A percentile compares a stretch with the other conserved stretches of the same genome.
phyloP scores from a whole-genome alignment of 1,284 basidiomycete species.

The Ustilago loliicola region DNA sequence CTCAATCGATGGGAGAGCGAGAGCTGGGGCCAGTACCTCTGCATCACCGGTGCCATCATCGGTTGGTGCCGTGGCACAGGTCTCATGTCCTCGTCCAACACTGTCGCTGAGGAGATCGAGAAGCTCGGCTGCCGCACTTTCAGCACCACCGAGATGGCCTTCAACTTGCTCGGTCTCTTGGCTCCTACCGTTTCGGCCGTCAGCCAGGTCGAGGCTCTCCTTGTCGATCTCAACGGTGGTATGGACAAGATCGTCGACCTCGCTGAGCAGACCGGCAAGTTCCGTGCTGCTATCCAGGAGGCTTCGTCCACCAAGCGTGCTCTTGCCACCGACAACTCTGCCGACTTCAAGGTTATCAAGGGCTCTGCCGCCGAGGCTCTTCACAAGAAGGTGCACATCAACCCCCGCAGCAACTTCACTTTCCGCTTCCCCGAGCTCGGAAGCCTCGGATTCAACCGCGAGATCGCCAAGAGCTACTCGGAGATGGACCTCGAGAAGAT shows the following conservation, averaged over 20 bases:
- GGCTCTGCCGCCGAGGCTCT: conserved; percentile 93
- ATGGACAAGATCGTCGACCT: conserved; percentile 73
- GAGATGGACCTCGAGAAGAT: conserved; percentile 92
- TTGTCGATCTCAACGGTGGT: conserved; percentile 89
- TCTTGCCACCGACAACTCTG: conserved; percentile 90
- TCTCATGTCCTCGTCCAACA: conserved; percentile 94
- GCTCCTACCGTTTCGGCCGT: conserved; percentile 99
- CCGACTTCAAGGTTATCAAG: conserved; percentile 92
- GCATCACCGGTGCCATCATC: conserved; percentile 96
- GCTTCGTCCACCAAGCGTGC: conserved; percentile 93
- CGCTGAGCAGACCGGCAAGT: conserved; percentile 71
- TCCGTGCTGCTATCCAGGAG: conserved; percentile 81
- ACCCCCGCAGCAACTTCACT: conserved; percentile 96
- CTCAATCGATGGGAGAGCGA: conserved; percentile 99
- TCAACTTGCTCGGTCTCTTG: conserved; percentile 97
- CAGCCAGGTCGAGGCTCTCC: conserved; percentile 98
- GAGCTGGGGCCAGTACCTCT: conserved; percentile 95
- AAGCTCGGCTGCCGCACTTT: conserved; percentile 94
- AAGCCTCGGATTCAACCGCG: conserved; percentile 75
- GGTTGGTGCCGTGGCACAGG: conserved; percentile 90
- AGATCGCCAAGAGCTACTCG: conserved; percentile 74
- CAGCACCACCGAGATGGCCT: conserved; percentile 99
- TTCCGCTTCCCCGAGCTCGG: conserved; percentile 87
- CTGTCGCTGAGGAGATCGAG: conserved; percentile 93
- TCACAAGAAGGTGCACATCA: conserved; percentile 90